A percentile compares a stretch with the other conserved stretches of the same genome.
Conservation (phyloP, 2,329 filamentous ascomycete genomes). For the Pseudocercospora crystallina region DNA sequence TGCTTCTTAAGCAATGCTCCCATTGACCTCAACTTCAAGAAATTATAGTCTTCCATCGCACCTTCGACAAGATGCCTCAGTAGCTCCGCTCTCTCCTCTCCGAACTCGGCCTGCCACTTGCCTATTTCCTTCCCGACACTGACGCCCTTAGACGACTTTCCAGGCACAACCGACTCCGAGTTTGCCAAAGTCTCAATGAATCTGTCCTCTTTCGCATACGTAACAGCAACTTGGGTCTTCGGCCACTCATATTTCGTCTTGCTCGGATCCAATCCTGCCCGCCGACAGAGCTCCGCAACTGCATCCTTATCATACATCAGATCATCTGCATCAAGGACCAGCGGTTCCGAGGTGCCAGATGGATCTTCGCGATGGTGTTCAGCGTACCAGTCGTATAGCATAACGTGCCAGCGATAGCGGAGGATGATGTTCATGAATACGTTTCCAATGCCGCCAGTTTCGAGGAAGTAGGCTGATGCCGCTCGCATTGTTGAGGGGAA, state of each 20-base stretch:
- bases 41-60: neutral
- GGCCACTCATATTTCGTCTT: neutral
- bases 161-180: neutral
- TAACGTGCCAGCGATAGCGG: neutral
- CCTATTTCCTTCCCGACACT: neutral
- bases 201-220: neutral
- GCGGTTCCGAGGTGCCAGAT: neutral
- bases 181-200: neutral
- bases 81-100: neutral
- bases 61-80: neutral
- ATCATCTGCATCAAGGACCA: neutral
- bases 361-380: too few species aligned
- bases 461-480: slow-evolving; percentile 1
- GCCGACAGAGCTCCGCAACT: neutral
- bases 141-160: neutral
- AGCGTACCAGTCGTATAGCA: neutral
- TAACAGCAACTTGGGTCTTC: neutral
- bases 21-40: neutral
- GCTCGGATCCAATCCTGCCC: neutral
- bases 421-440: neutral
- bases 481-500: neutral
- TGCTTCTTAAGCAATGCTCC: neutral
- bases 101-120: neutral
- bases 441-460: neutral
- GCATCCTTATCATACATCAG: neutral